Evolutionary conservation across 2,329 filamentous ascomycete genomes (phyloP), one percentile per base, ranked within the genome.

Genomic region (Diaporthe citri): DNA sequence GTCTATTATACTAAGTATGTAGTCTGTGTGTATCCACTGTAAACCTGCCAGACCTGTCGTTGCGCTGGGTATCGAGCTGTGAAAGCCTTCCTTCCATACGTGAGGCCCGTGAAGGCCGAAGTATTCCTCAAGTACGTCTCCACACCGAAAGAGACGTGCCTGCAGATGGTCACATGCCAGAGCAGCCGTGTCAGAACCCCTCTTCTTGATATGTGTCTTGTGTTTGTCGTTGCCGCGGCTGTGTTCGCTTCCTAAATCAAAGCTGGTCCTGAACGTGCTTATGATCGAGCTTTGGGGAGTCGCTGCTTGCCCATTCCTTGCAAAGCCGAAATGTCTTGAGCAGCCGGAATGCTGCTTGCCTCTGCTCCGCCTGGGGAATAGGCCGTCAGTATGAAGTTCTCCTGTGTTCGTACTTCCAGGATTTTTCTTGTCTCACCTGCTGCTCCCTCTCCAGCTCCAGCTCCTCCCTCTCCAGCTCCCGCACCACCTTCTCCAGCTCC

Each of bases 241-340:
- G 9, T 31, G 46, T 7, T 46, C 20, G n/a, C n/a, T 25, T 55
- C 34, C n/a, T 36, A 25, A 41, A 13, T 69, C 48, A 55, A 25
- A 55, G 34, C 36, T 55, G 4, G 12, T 52, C 34, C n/a, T 41
- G n/a, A 20, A 13, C n/a, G 48, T 28, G 64, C 46, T 41, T n/a
- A 69, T 69, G 64, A 55, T 55, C 48, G 48, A 39, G 64, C 12
- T 9, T 66, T 56, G 3, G 71, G 71, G 34, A 72, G 36, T 12
- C 71, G 34, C 39, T 72, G 71, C 34, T 66, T 72, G n/a, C 71
- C 71, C 71, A 72, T 72, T 20, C 71, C 71, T 36, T 72, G 71
- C 36, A 72, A 5, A 48, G 51, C 34, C n/a, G 41, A 31, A n/a
- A 62, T 9, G 43, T 72, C 71, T 59, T 72, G 43, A 36, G 9